Base-by-base conservation (phyloP, 2,329 filamentous ascomycete species). In the Cladosporium sphaerospermum region DNA sequence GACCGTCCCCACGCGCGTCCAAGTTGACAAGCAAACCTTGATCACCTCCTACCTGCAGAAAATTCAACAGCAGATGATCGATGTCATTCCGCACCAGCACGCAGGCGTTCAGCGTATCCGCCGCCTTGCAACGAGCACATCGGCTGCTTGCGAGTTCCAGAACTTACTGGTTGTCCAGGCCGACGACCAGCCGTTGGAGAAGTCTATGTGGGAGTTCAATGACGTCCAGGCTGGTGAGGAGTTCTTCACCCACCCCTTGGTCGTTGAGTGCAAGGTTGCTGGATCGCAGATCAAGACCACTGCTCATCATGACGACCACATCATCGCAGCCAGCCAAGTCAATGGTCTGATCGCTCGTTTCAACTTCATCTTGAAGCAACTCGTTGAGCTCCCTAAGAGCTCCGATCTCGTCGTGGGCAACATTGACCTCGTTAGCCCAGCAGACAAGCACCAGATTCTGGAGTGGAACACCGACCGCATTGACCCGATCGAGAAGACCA, bases 111-210 rank as follows among this genome's bases (percentile, higher is more conserved):
- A 51, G 41, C 41, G 39, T 4, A 44, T 51, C 8, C 48, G 48
- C 16, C 9, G 44, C 19, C 39, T 51, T 11, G 40, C 40, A 9
- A 11, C 11, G 7, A 19, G 32, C 32, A 19, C 48, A 31, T 42
- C 48, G 13, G 71, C 79, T 55, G 79, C 79, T 1, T 82, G 79
- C 59, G 74, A 81, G 55, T 73, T 82, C 49, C 75, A 77, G n/a
- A 80, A 78, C 1, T 73, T 80, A 9, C 66, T 83, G 1, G 76
- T 81, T 0, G 72, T 83, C 13, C 79, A 82, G 50, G 62, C 64
- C 23, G 54, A 54, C 9, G 41, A 51, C 9, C 40, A 51, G 16
- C 14, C 31, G 16, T 8, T 51, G 48, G 48, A 51, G 13, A 51
- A 51, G 40, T 28, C 48, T 2, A 14, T 51, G 4, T 51, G 48